Evolutionary conservation across 805 yeast species (phyloP).

Genomic region (Yamadazyma tumulicola): DNA sequence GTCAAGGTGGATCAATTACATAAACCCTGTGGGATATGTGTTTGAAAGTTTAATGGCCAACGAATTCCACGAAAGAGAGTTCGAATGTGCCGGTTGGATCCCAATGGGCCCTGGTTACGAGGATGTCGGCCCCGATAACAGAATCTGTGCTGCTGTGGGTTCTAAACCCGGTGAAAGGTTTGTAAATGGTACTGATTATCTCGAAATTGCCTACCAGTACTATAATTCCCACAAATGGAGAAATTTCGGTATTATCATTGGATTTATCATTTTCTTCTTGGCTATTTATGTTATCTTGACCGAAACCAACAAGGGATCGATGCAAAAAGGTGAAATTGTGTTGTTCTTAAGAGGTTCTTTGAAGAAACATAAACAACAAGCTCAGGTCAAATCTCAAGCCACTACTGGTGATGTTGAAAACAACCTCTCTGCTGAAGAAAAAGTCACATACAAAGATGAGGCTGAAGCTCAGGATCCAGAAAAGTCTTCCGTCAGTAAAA

Average conservation of each 20-base stretch:
- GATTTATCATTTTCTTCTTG: constrained; percentile 44
- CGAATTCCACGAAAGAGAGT: constrained; percentile 37
- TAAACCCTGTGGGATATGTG: constrained; percentile 40
- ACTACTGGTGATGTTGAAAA: constrained; percentile 29
- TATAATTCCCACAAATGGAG: constrained; percentile 68
- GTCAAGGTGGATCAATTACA: constrained; percentile 52
- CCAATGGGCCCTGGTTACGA: constrained; percentile 59
- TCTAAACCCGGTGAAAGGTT: constrained; percentile 48
- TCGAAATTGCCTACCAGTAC: constrained; percentile 48
- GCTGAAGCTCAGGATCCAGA: constrained; percentile 18
- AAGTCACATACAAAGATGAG: constrained; percentile 10
- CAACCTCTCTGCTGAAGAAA: constrained; percentile 25
- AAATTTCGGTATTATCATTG: constrained; percentile 65
- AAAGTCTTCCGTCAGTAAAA: constrained; percentile 25
- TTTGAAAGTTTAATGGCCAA: constrained; percentile 59
- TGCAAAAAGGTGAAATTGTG: constrained; percentile 30
- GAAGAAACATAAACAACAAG: constrained; percentile 27
- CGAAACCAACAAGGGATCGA: constrained; percentile 19
- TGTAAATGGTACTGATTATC: constrained; percentile 60
- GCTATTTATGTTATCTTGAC: constrained; percentile 14
- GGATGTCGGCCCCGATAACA: constrained; percentile 29
- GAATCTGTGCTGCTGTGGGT: constrained; percentile 61
- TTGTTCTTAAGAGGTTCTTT: constrained; percentile 28
- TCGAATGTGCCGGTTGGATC: constrained; percentile 50
- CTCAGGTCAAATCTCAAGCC: constrained; percentile 16